A percentile compares a stretch with the other conserved stretches of the same genome.
These are phyloP conservation scores for Mucor saturninus DNA, from an alignment of 371 early-diverging fungal genomes.

Conservation along the genomic window DNA sequence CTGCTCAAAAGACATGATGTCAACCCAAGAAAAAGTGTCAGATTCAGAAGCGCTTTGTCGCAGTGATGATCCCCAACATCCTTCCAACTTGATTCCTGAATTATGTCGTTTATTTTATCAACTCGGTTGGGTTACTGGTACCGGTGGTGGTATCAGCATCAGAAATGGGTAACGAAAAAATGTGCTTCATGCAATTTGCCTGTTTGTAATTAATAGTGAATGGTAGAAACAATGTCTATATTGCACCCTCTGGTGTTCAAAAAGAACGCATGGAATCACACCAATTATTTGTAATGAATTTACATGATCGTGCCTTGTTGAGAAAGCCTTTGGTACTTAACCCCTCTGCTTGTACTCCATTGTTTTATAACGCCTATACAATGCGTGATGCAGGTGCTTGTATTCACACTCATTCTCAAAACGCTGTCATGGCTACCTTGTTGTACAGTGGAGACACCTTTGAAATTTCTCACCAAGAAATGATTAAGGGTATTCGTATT, in stretches of 20 bases:
- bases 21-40: neutral
- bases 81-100: slow-evolving; percentile 92
- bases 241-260: slow-evolving; percentile 95
- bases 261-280: slow-evolving; percentile 90
- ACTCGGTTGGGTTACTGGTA: slow-evolving; percentile 96
- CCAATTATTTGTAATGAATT: slow-evolving; percentile 85
- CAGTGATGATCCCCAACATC: slow-evolving; percentile 72
- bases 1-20: neutral
- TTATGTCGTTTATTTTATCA: slow-evolving; percentile 90
- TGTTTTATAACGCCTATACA: slow-evolving; percentile 92
- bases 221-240: slow-evolving; percentile 74
- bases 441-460: slow-evolving; percentile 73
- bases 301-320: slow-evolving; percentile 64
- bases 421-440: slow-evolving; percentile 94
- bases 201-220: neutral
- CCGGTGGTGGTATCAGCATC: slow-evolving; percentile 95
- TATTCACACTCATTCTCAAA: slow-evolving; percentile 96
- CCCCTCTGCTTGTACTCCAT: slow-evolving; percentile 92
- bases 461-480: slow-evolving; percentile 95
- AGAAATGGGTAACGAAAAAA: slow-evolving; percentile 63
- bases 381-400: slow-evolving; percentile 93
- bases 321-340: slow-evolving; percentile 74
- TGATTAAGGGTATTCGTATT: slow-evolving; percentile 96
- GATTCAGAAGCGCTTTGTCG: slow-evolving; percentile 51
- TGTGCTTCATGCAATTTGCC: slow-evolving; percentile 1